Base-by-base conservation (phyloP, 176 grass and related monocot genomes). In the Oryza nivara region DNA sequence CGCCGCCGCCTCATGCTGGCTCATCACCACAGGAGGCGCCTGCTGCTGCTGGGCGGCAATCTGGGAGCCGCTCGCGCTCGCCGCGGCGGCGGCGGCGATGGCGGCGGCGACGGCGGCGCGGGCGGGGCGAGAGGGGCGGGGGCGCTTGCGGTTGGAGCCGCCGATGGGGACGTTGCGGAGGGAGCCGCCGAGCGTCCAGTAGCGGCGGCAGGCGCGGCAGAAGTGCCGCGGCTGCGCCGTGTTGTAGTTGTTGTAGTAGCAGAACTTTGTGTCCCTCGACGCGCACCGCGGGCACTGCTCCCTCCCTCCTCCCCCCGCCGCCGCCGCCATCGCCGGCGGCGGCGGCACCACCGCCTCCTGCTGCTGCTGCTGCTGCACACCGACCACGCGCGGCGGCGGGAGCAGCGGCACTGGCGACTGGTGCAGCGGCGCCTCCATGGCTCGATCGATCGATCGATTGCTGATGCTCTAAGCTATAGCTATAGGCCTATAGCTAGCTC, bases 171-270 rank as follows among this genome's bases (percentile, higher is more conserved):
- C 86, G 69, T 84, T 92, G 20, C 93, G 88, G 72, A 95, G 86
- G 48, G 92, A 84, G 44, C 96, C 96, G 46, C 96, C 96, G 40
- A 80, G 91, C 0, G 96, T 98, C 96, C 93, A 98, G 89, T 98
- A 98, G 60, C 96, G 93, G 73, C 96, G 96, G 84, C 96, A 98
- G 2, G 86, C 87, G 6, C 92, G 92, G 67, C 94, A 97, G 87
- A 97, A 94, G 85, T 97, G 92, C 22, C 94, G 89, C 16, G 94
- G 94, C 83, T 97, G 94, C 11, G 89, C 84, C 14, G 94, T 80
- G 40, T 92, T 94, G 82, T 97, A 94, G 88, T 97, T 97, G 85
- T 97, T 97, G 92, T 92, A 97, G 89, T 97, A 97, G 84, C 92
- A 97, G 58, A 97, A 97, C 82, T 97, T 97, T 75, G 94, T 97